These are phyloP conservation scores for barley (Hordeum vulgare) DNA, from an alignment of 176 grass and related monocot genomes.

Conservation along the genomic window DNA sequence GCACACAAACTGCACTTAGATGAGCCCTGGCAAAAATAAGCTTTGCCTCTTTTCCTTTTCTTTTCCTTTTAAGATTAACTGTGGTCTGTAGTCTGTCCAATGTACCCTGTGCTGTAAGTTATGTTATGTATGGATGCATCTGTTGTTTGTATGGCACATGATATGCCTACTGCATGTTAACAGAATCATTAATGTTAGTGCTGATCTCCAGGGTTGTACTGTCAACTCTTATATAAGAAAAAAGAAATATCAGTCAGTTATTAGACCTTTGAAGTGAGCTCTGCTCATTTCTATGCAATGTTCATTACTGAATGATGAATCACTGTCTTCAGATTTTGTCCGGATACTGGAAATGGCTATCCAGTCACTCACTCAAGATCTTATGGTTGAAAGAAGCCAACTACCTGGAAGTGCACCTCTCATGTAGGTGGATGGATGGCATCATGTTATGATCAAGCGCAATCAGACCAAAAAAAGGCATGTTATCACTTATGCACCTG, in stretches of 20 bases:
- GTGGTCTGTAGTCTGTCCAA: conserved; percentile 28
- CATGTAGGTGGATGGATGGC: no score
- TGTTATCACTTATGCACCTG: no score
- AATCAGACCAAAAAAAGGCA: no score
- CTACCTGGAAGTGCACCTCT: no score
- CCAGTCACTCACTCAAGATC: not conserved
- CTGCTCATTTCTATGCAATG: not conserved
- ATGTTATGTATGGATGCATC: conserved; percentile 45
- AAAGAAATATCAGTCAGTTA: not conserved
- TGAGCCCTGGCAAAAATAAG: conserved; percentile 45
- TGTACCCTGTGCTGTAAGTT: conserved; percentile 46
- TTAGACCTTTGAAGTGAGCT: conserved; percentile 1
- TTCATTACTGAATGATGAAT: not conserved
- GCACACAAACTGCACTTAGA: conserved; percentile 36
- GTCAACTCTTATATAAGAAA: conserved; percentile 20
- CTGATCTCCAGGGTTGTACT: conserved; percentile 41
- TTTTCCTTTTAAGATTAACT: conserved; percentile 33
- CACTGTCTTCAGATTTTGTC: not conserved
- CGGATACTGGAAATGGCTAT: not conserved
- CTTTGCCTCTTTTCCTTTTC: conserved; percentile 24
- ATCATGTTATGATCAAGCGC: no score
- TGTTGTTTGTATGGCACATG: conserved; percentile 30
- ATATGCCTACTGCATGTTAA: conserved; percentile 30
- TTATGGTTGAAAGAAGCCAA: not conserved
- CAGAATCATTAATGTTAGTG: conserved; percentile 36